Evolutionary conservation across 2,329 filamentous ascomycete genomes (phyloP).

Genomic region (Cladophialophora carrionii): DNA sequence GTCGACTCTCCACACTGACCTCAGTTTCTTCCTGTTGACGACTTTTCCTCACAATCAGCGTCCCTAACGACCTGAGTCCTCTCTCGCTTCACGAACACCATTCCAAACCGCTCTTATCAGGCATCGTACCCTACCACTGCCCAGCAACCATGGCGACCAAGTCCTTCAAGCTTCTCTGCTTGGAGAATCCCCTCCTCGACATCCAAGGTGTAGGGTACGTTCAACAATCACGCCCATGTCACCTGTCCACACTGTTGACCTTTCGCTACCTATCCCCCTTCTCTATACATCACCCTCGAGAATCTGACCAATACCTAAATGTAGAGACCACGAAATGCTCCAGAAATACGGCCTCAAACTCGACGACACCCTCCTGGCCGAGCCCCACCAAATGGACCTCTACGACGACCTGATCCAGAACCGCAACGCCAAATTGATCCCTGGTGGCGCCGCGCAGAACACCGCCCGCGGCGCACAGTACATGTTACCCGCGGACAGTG

Average conservation of each 20-base stretch:
- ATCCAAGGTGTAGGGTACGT: slow-evolving; percentile 78
- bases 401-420: slow-evolving; percentile 94
- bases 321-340: slow-evolving; percentile 78
- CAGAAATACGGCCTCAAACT: slow-evolving; percentile 91
- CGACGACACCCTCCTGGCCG: slow-evolving; percentile 94
- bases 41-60: not conserved
- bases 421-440: slow-evolving; percentile 90
- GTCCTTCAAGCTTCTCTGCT: slow-evolving; percentile 84
- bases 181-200: slow-evolving; percentile 97
- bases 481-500: slow-evolving; percentile 84
- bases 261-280: not conserved
- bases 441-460: slow-evolving; percentile 96
- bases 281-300: not conserved
- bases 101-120: not conserved
- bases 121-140: slow-evolving; percentile 1
- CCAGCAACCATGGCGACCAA: slow-evolving; percentile 67
- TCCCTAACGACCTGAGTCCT: not conserved
- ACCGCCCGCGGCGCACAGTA: slow-evolving; percentile 92
- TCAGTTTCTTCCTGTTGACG: not conserved
- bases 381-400: slow-evolving; percentile 68
- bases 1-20: slow-evolving; percentile 7
- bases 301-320: not conserved
- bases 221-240: not conserved
- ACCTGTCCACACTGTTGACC: not conserved
- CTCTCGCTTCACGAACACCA: not conserved